A percentile compares a stretch with the other conserved stretches of the same genome.
Evolutionary conservation across 2,329 filamentous ascomycete species (phyloP).

Genomic region (Microcera coccophila): DNA sequence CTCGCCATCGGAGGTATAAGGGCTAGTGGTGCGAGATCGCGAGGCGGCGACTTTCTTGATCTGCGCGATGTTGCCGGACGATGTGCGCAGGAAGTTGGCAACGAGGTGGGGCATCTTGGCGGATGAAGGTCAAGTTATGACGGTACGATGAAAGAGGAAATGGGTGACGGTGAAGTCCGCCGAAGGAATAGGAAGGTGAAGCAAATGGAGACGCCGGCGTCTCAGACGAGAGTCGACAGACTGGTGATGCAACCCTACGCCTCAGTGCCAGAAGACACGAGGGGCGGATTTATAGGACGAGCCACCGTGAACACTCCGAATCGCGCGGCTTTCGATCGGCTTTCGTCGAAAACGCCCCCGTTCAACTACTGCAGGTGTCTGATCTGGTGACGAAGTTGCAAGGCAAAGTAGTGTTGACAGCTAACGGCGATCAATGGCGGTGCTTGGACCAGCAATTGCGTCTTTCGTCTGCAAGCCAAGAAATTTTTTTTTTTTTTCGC

Average conservation of each 20-base stretch:
- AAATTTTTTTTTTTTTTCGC: not conserved
- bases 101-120: conserved; percentile 55
- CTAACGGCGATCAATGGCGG: not conserved
- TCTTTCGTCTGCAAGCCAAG: not conserved
- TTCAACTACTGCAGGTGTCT: too few species aligned
- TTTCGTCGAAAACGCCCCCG: too few species aligned
- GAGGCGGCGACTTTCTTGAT: conserved; percentile 40
- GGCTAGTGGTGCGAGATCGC: conserved; percentile 31
- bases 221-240: not conserved
- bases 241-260: not conserved
- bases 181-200: not conserved
- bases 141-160: not conserved
- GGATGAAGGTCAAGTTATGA: not conserved
- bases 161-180: not conserved
- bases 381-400: not conserved
- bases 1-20: conserved; percentile 36
- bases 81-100: conserved; percentile 53
- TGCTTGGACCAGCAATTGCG: not conserved
- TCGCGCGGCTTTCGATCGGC: not conserved
- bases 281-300: not conserved
- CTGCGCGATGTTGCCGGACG: conserved; percentile 52
- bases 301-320: not conserved
- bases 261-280: conserved; percentile 1
- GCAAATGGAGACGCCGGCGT: not conserved
- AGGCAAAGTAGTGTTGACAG: not conserved